Base-by-base conservation (phyloP, 495 filamentous ascomycete genomes). In the Podospora pseudoanserina region DNA sequence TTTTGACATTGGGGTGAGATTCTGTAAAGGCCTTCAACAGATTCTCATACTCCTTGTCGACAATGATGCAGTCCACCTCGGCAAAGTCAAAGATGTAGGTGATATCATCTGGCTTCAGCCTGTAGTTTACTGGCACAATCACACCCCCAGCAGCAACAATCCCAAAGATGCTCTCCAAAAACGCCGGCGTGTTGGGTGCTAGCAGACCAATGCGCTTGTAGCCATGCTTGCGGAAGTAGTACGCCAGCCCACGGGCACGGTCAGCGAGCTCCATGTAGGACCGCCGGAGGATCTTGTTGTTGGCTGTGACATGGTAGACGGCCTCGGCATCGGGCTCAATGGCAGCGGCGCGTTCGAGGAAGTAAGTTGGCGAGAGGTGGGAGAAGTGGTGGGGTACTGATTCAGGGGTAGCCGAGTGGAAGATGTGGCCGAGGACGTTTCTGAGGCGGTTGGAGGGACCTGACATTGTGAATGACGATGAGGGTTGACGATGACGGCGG, bases 311-410 rank as follows among this genome's bases (percentile, higher is more conserved):
- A 78, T 99, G 95, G 78, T 92, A 90, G 73, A 98, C 91, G 60
- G 94, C 95, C 75, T 88, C 84, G 54, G 91, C 93, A 73, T 94
- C 84, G 27, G 95, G 95, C 77, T 99, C 95, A 71, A 99, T 94
- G 53, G 85, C 82, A 4, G 94, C 95, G 30, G 95, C 95, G 63
- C 94, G 88, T 39, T 90, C 90, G 16, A 99, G 86, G 76, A 97
- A 98, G 78, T 86, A 88, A 2, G 96, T 99, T 0, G 95, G 95
- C 1, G 92, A 92, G 19, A 99, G 86, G 13, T 89, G 87, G 75
- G 95, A 91, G 70, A 91, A 82, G 81, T 97, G 81, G 71, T 89
- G 87, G 27, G 85, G 74, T 63, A 77, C 72, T 72, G 76, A 65
- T 72, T 76, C 60, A 74, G 80, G 72, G 39, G 39, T 49, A 2